Base-by-base conservation (phyloP, 192 early-diverging fungal genomes). In the Backusella macrospora region DNA sequence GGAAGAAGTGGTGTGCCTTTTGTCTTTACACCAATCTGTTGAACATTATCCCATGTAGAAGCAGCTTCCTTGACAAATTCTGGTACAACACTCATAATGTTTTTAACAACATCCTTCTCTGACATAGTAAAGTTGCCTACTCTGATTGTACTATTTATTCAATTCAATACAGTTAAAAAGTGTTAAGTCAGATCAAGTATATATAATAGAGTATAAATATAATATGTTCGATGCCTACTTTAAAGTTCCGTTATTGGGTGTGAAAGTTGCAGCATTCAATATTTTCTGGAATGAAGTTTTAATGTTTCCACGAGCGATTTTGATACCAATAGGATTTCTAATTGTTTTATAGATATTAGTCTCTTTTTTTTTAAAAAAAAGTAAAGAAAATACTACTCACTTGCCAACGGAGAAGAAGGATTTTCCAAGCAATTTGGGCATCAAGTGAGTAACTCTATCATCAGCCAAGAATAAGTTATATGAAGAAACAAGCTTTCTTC, bases 381-480 rank as follows among this genome's bases (percentile, higher is more conserved):
- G 68, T 8, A 70, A 59, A 34, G 29, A 34, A 34, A 34, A 34
- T 2, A 2, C 29, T 10, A 81, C 86, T 73, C 85, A 91, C 91
- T 94, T 96, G 83, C 96, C 96, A 73, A 86, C 88, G 74, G 83
- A 65, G 76, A 95, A 95, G 77, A 99, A 96, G 59, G 85, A 83
- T 80, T 93, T 93, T 23, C 96, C 97, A 37, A 99, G 78, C 44
- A 90, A 65, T 65, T 90, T 87, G 9, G 96, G 96, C 74, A 99
- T 81, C 6, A 91, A 73, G 55, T 86, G 81, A 40, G 96, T 63
- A 15, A 99, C 82, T 13, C 92, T 87, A 40, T 96, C 93, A 83
- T 98, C 96, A 16, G 93, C 87, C 71, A 98, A 82, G 75, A 99
- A 99, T 73, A 97, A 76, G 62, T 95, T 92, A 77, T 94, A 97